Base-by-base conservation (phyloP, 1,284 basidiomycete genomes). In the Ustilago shanxiensis region DNA sequence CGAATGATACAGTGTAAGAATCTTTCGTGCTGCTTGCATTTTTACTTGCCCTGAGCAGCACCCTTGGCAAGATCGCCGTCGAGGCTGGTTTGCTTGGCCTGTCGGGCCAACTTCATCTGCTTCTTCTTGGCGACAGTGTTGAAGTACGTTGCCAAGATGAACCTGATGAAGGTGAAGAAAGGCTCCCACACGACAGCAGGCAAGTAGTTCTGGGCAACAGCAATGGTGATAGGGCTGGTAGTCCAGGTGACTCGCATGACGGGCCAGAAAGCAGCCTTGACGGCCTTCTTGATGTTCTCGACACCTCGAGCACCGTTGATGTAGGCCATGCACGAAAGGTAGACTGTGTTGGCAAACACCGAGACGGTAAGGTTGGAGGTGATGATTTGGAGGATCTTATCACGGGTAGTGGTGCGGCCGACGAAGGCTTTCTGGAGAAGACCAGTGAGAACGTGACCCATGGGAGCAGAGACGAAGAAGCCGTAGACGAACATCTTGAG, bases 401-500 rank as follows among this genome's bases (percentile, higher is more conserved):
- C 91, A 24, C 88, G 87, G 24, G 90, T 86, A 10, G 91, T 89
- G n/a, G 91, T 92, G 86, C 89, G 91, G 44, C 93, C 93, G 0
- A 90, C 90, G 82, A 95, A 95, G 5, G 89, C 89, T 73, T 89
- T 91, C 86, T 94, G 93, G 59, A 95, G 87, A 31, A 89, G 79
- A 57, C 91, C 79, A 16, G 80, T 82, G 49, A 95, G 90, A 84
- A 89, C 87, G 83, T 95, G 94, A 50, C 91, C 89, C 45, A 95
- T 86, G 2, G 94, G 94, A 6, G 93, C 94, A n/a, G 93, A 93
- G 60, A 95, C 89, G 75, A 92, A 89, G 87, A 92, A 91, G 75
- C 94, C 94, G 81, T 94, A 95, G 29, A 92, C 66, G 3, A 90
- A 91, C 92, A 95, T 93, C 87, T 94, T 93, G 77, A 92, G 65